Conservation (phyloP, 1,284 basidiomycete species). For the Ustilago curta region DNA sequence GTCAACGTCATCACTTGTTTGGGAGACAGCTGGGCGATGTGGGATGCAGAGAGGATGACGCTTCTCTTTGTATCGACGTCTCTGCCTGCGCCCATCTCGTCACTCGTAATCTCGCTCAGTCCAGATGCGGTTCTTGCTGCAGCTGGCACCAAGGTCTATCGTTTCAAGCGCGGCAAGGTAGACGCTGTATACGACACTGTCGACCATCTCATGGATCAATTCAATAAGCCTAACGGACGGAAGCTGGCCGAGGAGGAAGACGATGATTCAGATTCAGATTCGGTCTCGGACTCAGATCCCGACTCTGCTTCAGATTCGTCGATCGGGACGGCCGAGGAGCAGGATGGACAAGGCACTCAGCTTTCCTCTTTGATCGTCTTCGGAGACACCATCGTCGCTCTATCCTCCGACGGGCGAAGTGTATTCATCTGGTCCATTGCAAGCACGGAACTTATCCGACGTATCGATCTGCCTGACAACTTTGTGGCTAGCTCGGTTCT, state of each 20-base stretch:
- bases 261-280: conserved; percentile 6
- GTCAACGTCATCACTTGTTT: conserved; percentile 85
- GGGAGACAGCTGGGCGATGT: conserved; percentile 92
- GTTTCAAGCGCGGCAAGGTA: conserved; percentile 88
- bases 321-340: not conserved
- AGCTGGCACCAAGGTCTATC: conserved; percentile 78
- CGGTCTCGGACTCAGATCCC: conserved; percentile 22
- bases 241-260: conserved; percentile 12
- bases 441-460: conserved; percentile 34
- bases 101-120: conserved; percentile 77
- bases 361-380: conserved; percentile 59
- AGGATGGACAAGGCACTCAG: conserved; percentile 22
- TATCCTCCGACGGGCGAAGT: conserved; percentile 80
- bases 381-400: conserved; percentile 62
- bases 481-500: conserved; percentile 87
- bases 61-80: conserved; percentile 94
- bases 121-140: conserved; percentile 88
- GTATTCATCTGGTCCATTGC: conserved; percentile 81
- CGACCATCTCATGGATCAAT: conserved; percentile 37
- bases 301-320: conserved; percentile 15
- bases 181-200: conserved; percentile 71
- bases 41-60: conserved; percentile 93
- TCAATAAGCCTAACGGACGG: conserved; percentile 28
- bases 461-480: conserved; percentile 37
- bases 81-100: conserved; percentile 78